Conservation (phyloP, 208 protist genomes). For the Naegleria lovaniensis region DNA sequence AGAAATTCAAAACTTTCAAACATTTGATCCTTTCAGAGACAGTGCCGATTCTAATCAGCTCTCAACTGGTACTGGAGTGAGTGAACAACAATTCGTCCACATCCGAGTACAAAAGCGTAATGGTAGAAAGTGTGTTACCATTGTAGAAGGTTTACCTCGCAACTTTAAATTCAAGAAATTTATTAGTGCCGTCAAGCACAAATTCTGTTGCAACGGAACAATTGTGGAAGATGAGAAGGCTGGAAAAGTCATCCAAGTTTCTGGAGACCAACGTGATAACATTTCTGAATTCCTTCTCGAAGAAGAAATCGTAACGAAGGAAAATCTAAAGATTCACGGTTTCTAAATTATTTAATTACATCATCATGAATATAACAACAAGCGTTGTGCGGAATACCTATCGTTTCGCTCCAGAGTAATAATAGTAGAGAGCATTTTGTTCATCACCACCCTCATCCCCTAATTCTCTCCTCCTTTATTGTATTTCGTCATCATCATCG, state of each 20-base stretch:
- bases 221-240: conserved; percentile 70
- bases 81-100: conserved; percentile 57
- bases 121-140: conserved; percentile 89
- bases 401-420: no score
- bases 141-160: conserved; percentile 82
- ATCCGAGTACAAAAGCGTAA: conserved; percentile 93
- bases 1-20: conserved; percentile 18
- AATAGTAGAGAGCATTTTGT: no score
- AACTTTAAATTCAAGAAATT: conserved; percentile 85
- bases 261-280: conserved; percentile 88
- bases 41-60: background rate
- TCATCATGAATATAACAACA: no score
- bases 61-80: background rate
- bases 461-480: no score
- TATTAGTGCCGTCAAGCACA: conserved; percentile 61
- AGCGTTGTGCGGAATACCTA: no score
- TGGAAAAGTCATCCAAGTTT: conserved; percentile 88
- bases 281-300: conserved; percentile 81
- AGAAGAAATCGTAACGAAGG: conserved; percentile 71
- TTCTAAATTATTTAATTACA: conserved; percentile 57
- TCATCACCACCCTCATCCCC: no score
- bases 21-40: conserved; percentile 16
- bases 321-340: conserved; percentile 87
- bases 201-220: conserved; percentile 88
- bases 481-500: no score